phyloP scores from a whole-genome alignment of 352 stramenopile genomes.

The Phytophthora boehmeriae region DNA sequence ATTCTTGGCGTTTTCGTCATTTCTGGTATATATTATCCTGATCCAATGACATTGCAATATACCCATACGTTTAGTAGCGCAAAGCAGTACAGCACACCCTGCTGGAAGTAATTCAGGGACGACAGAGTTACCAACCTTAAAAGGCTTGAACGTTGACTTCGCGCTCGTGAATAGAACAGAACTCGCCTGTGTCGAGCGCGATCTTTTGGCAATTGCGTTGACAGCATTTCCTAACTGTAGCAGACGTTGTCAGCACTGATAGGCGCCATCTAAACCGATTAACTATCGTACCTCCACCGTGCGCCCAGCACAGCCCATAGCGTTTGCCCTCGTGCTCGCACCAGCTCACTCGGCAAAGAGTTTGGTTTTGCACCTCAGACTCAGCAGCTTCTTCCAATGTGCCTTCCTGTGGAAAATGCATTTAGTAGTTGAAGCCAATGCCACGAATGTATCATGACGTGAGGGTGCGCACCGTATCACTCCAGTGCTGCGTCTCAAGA shows the following conservation, averaged over 20 bases:
- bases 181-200: conserved; percentile 38
- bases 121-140: conserved; percentile 2
- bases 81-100: no score
- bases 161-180: conserved; percentile 51
- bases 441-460: not conserved
- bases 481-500: conserved; percentile 17
- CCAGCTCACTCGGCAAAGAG: conserved; percentile 49
- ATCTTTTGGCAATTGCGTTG: conserved; percentile 32
- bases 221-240: conserved; percentile 54
- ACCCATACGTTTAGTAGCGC: no score
- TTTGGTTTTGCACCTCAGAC: conserved; percentile 6
- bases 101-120: no score
- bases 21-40: no score
- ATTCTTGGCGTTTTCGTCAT: no score
- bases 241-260: conserved; percentile 1
- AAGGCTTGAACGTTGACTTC: conserved; percentile 13
- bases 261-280: not conserved
- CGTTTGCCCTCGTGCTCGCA: conserved; percentile 46
- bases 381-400: conserved; percentile 4
- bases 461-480: conserved; percentile 8
- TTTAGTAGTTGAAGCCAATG: no score
- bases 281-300: conserved; percentile 44
- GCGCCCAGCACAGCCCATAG: conserved; percentile 56
- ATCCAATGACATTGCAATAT: no score
- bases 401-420: conserved; percentile 17